phyloP scores from a whole-genome alignment of 2,329 filamentous ascomycete genomes.

The Trichoderma oligosporum region DNA sequence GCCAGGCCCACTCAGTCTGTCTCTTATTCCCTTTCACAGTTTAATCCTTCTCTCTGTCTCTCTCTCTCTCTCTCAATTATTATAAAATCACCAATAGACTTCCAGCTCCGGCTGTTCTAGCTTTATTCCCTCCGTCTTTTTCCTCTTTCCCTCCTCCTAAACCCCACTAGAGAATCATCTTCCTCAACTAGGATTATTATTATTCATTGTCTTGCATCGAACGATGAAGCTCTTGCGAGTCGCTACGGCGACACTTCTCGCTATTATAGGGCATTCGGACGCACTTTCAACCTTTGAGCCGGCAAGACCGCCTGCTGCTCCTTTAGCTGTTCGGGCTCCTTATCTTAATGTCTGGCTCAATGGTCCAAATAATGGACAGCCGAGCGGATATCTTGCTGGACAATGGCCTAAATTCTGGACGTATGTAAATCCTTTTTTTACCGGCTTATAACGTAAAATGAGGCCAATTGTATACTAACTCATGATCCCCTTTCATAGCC shows the following conservation, averaged over 20 bases:
- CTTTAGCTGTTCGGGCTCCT: constrained; percentile 69
- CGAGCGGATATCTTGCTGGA: constrained; percentile 64
- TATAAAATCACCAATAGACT: constrained; percentile 6
- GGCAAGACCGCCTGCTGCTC: constrained; percentile 62
- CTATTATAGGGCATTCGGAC: constrained; percentile 21
- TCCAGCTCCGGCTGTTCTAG: not conserved
- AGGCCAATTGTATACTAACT: constrained; percentile 23
- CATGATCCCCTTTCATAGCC: constrained; percentile 33
- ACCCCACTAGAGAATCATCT: not conserved
- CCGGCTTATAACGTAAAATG: not conserved
- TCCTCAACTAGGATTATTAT: not conserved
- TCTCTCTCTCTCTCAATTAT: not conserved
- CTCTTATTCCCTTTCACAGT: not conserved
- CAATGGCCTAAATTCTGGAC: constrained; percentile 67
- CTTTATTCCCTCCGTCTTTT: not conserved
- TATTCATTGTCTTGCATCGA: not conserved
- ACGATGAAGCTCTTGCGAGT: constrained; percentile 25
- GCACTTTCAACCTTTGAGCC: constrained; percentile 56
- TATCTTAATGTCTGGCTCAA: constrained; percentile 70
- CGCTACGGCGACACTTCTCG: constrained; percentile 22
- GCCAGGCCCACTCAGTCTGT: constrained; percentile 9
- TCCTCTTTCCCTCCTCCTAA: not conserved
- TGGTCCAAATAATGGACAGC: constrained; percentile 57
- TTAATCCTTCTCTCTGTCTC: no score
- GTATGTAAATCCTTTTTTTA: constrained; percentile 42